These are phyloP conservation scores for Schizophyllum amplum DNA, from an alignment of 1,284 basidiomycete species.

Conservation along the genomic window DNA sequence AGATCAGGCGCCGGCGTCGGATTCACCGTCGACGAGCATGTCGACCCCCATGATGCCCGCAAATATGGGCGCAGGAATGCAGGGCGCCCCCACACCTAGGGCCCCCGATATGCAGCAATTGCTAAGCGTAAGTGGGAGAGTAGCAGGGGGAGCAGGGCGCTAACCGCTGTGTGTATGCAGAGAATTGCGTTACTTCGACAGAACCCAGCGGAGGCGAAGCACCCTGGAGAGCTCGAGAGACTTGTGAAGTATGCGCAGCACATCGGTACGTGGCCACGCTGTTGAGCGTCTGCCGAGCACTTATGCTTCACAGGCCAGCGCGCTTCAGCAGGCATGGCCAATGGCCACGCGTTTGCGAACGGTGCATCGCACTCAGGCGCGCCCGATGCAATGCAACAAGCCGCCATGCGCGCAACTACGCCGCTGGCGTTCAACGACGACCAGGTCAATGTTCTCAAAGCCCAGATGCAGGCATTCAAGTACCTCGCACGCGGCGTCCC, in stretches of 20 bases:
- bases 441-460: conserved; percentile 79
- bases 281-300: not conserved
- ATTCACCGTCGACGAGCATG: conserved; percentile 14
- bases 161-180: conserved; percentile 18
- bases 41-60: conserved; percentile 28
- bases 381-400: conserved; percentile 28
- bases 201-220: conserved; percentile 39
- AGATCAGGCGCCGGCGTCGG: not conserved
- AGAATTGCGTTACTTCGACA: conserved; percentile 38
- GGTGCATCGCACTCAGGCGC: conserved; percentile 24
- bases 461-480: conserved; percentile 89
- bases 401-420: conserved; percentile 30
- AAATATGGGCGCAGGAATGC: conserved; percentile 21
- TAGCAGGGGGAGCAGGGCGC: not conserved
- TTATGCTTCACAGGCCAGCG: not conserved
- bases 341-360: conserved; percentile 35
- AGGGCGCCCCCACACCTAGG: not conserved
- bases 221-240: conserved; percentile 34
- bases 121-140: conserved; percentile 12
- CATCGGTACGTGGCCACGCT: conserved; percentile 10
- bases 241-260: conserved; percentile 35
- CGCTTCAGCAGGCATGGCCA: conserved; percentile 14
- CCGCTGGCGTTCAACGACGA: conserved; percentile 78
- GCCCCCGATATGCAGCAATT: conserved; percentile 26
- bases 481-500: conserved; percentile 74